Evolutionary conservation across 169 alveolate species (phyloP).

Genomic region (Plasmodium relictum): DNA sequence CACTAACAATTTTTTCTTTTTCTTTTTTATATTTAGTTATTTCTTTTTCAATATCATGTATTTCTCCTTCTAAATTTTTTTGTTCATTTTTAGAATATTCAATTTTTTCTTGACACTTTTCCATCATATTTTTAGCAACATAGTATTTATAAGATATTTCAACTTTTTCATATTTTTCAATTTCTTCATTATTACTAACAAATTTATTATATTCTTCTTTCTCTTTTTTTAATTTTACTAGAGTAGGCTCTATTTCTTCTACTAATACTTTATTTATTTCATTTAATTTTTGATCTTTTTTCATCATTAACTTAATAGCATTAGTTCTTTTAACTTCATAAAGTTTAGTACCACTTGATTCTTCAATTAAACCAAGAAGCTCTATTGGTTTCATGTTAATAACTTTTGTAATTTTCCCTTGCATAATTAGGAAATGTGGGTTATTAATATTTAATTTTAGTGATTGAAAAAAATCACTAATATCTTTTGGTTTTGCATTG

Average conservation of each 20-base stretch:
- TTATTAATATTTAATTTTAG: slow-evolving; percentile 98
- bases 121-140: slow-evolving; percentile 80
- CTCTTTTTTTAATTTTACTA: slow-evolving; percentile 91
- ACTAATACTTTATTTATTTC: slow-evolving; percentile 92
- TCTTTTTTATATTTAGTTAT: slow-evolving; percentile 75
- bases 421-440: slow-evolving; percentile 99
- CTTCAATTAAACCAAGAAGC: slow-evolving; percentile 96
- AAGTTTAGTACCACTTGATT: slow-evolving; percentile 98
- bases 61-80: slow-evolving; percentile 47
- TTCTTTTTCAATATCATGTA: slow-evolving; percentile 74
- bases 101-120: slow-evolving; percentile 51
- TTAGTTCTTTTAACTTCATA: slow-evolving; percentile 96
- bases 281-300: slow-evolving; percentile 93
- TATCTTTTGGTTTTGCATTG: slow-evolving; percentile 93
- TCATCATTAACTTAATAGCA: slow-evolving; percentile 91
- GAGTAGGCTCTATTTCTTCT: slow-evolving; percentile 94
- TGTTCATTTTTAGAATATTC: slow-evolving; percentile 76
- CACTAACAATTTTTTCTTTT: slow-evolving; percentile 78
- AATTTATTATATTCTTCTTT: slow-evolving; percentile 84
- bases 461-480: slow-evolving; percentile 94
- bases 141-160: slow-evolving; percentile 82
- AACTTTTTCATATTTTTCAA: slow-evolving; percentile 78
- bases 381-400: slow-evolving; percentile 98
- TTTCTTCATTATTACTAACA: slow-evolving; percentile 81
- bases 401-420: slow-evolving; percentile 97